Evolutionary conservation across 108 stramenopile species (phyloP), one percentile per base, ranked within the genome.

Genomic region (Cyclotella choctawhatcheeana): DNA sequence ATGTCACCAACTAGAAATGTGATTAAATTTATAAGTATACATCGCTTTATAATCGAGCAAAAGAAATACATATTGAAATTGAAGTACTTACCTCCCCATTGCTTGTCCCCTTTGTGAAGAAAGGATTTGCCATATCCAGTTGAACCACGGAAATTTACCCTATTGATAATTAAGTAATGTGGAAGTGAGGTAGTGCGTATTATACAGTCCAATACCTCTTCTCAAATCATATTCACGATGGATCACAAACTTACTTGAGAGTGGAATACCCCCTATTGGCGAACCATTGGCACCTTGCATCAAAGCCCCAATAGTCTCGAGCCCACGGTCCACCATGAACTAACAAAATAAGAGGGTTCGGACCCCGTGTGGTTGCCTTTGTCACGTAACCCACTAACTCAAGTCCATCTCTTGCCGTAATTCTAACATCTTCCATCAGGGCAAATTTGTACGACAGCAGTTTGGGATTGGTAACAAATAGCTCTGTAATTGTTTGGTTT

Each of bases 261-360:
- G 80, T 78, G 0, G 87, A 82, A 61, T 85, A 85, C 12, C 87
- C 87, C 21, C 87, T 71, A 58, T 88, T 88, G 34, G 82, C 84
- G 45, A 88, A 88, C 82, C 79, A 85, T 34, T 88, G 87, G 1
- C 67, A 71, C 44, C 47, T 47, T 8, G 84, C 52, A 69, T 73
- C 61, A 64, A 88, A 88, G 6, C 84, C 84, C 79, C 80, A 88
- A 60, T 60, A 68, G 68, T 88, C 87, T 21, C 87, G 24, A 3
- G 82, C 84, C 84, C 84, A 85, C 0, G 87, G 87, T 30, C 87
- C 87, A 43, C 87, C 87, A 55, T 88, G 87, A 29, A 88, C 84
- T 32, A 83, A 56, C 37, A 87, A 67, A 61, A 87, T 74, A 32
- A 87, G 48, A 37, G 86, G 86, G 32, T 74, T 85, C 4, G 67